Evolutionary conservation across 2,329 filamentous ascomycete genomes (phyloP), one percentile per base, ranked within the genome.

Genomic region (Triangularia verruculosa): DNA sequence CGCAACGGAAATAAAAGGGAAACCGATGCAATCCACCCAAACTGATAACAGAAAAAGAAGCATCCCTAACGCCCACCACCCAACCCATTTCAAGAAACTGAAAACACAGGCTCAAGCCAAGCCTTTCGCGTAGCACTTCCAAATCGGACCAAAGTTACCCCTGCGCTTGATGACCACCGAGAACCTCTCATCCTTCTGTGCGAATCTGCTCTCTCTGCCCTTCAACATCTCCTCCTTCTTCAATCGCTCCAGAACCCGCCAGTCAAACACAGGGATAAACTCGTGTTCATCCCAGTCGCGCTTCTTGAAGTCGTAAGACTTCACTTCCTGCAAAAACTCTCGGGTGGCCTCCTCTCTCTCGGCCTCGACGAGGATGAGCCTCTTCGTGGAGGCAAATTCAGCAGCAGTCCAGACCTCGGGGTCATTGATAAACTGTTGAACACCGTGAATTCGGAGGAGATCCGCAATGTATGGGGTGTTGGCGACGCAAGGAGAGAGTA

Each of bases 401-500:
- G 59, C 61, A 24, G 61, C 43, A 8, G 53, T 39, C 76, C 80
- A 84, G 2, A 68, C 67, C 12, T 72, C 67, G 0, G 78, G 72
- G 4, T 81, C 73, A 0, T 71, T 70, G 1, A 76, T 66, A 15
- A 77, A 72, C 0, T 71, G 61, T 1, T 66, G 32, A 39, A 83
- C 71, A 1, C 81, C 81, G 51, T 85, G 83, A 0, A 69, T 69
- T 1, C 67, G 64, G 1, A 84, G 71, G 0, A 84, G 70, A 22
- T 74, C 70, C 0, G 74, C 74, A 5, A 80, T 69, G 67, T 73
- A 73, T 0, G 73, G 73, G 9, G 74, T 74, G 2, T 70, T 63
- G 12, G 78, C 70, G 15, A 83, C 76, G 57, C 75, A 78, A 0
- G 78, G 77, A 0, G 79, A 74, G 1, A 84, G 70, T 1, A 85